Evolutionary conservation across 1,284 basidiomycete species (phyloP).

Genomic region (Meira nashicola): DNA sequence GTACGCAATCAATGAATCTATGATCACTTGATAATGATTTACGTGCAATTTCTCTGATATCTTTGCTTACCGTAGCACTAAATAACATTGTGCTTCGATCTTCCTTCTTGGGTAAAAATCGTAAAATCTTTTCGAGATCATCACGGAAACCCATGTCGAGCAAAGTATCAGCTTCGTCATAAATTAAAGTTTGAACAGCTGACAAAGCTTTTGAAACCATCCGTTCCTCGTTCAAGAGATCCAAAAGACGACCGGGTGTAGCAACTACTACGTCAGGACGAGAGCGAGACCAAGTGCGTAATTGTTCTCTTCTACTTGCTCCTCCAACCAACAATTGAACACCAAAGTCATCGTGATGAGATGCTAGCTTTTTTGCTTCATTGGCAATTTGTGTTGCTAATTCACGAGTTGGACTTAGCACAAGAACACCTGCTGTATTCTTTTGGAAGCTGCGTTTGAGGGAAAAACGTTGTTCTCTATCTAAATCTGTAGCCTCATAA

Average conservation of each 20-base stretch:
- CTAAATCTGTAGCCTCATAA: constrained; percentile 24
- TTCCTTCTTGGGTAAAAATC: constrained; percentile 64
- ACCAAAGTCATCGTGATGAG: constrained; percentile 58
- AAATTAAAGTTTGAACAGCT: constrained; percentile 66
- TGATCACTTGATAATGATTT: constrained; percentile 63
- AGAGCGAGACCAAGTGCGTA: constrained; percentile 64
- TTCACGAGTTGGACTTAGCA: constrained; percentile 91
- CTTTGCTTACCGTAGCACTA: constrained; percentile 69
- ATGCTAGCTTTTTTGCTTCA: constrained; percentile 66
- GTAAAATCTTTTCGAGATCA: constrained; percentile 73
- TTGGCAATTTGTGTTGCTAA: constrained; percentile 87
- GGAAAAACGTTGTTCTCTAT: constrained; percentile 23
- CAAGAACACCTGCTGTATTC: constrained; percentile 65
- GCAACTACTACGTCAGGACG: constrained; percentile 82
- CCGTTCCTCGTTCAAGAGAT: constrained; percentile 61
- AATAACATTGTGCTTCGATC: constrained; percentile 87
- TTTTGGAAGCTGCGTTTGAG: constrained; percentile 29
- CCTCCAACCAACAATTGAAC: constrained; percentile 81
- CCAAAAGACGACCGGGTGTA: constrained; percentile 83
- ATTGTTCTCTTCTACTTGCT: constrained; percentile 63
- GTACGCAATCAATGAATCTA: constrained; percentile 62
- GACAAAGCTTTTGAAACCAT: constrained; percentile 36
- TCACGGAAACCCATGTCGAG: constrained; percentile 94
- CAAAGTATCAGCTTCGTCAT: constrained; percentile 93
- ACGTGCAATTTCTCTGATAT: constrained; percentile 57